These are phyloP conservation scores for Termitomyces eurrhizus DNA, from an alignment of 768 basidiomycete genomes.

Conservation along the genomic window DNA sequence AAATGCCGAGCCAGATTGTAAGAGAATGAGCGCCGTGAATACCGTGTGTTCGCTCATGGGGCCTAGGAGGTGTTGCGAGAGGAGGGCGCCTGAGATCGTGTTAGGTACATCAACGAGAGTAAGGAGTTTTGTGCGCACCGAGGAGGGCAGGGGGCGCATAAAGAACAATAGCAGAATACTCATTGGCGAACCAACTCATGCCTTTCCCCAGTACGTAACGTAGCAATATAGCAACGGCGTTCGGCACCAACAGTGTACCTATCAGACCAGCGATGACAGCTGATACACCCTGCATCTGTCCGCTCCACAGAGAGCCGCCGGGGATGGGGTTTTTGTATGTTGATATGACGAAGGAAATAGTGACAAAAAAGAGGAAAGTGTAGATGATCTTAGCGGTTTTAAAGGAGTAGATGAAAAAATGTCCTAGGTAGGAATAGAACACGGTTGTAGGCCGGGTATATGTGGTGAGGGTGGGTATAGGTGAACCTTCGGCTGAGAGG, in stretches of 20 bases:
- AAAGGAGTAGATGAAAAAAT: conserved; percentile 74
- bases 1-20: conserved; percentile 53
- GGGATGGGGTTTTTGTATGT: conserved; percentile 32
- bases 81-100: conserved; percentile 46
- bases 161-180: conserved; percentile 58
- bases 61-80: conserved; percentile 56
- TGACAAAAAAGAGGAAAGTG: conserved; percentile 40
- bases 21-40: conserved; percentile 57
- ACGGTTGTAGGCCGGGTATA: conserved; percentile 61
- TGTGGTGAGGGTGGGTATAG: conserved; percentile 59
- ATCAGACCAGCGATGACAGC: conserved; percentile 50
- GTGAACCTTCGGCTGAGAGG: conserved; percentile 66
- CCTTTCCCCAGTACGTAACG: conserved; percentile 52
- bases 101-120: background rate
- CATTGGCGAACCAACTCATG: conserved; percentile 84
- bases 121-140: conserved; percentile 36
- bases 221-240: conserved; percentile 72
- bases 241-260: conserved; percentile 61
- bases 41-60: conserved; percentile 55
- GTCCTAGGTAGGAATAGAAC: conserved; percentile 70
- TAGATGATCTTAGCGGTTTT: conserved; percentile 66
- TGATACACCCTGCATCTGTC: conserved; percentile 38
- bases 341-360: conserved; percentile 37
- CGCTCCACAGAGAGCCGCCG: conserved; percentile 31
- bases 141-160: conserved; percentile 75